Base-by-base conservation (phyloP, 73 alveolate genomes). In the Tetrahymena borealis region DNA sequence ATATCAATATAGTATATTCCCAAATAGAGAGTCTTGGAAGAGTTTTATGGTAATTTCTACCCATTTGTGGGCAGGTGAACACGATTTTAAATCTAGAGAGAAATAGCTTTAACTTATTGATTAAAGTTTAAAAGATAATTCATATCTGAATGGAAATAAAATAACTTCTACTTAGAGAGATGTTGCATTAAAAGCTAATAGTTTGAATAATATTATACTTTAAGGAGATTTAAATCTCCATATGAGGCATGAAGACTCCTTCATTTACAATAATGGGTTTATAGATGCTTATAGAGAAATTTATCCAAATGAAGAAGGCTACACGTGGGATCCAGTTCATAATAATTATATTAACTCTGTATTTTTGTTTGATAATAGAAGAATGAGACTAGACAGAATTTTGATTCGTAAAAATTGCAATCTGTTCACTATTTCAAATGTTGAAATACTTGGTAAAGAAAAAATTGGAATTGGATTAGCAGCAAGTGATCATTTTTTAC, bases 331-430 rank as follows among this genome's bases (percentile, higher is more conserved):
- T 78, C 79, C 95, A 13, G 10, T 33, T 5, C 1, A 33, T 33
- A 93, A 93, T 33, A 33, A 42, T n/a, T 39, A 78, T 90, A 93
- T 93, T 18, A 78, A 78, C 33, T 90, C 78, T 11, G 43, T 60
- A 40, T 36, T 79, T 8, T 91, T 78, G 8, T 93, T 93, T 39
- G 95, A 93, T 28, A 39, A 93, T 24, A 33, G 95, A 90, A 93
- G 95, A 33, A 93, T 93, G 95, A 79, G 95, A 90, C 39, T 93
- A 38, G 95, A 93, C 38, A 93, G 95, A 79, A 79, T 93, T 1
- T 16, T 43, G 28, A 3, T 43, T 43, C 79, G 33, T 43, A 2
- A 43, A 43, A 43, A 11, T 43, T 43, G 79, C 8, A 43, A 43
- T 43, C 31, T 43, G 8, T 43, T 43, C 28, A n/a, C 18, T n/a